Conservation (phyloP, 1,139 yeast genomes). For the Saccharomycopsis hybrid region DNA sequence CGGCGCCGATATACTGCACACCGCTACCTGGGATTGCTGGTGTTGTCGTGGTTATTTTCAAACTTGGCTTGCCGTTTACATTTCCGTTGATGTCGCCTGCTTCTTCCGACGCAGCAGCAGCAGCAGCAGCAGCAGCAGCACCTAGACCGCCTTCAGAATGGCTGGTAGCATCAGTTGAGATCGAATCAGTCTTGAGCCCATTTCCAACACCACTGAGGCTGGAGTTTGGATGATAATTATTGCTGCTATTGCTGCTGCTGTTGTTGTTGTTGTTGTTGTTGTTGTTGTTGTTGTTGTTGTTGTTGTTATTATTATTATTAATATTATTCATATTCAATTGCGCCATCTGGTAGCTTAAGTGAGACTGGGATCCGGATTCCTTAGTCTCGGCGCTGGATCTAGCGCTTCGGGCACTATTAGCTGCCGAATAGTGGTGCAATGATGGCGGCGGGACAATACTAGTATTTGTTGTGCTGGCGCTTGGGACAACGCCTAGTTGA, state of each 20-base stretch:
- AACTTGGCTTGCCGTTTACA: constrained; percentile 21
- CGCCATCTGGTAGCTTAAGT: not conserved
- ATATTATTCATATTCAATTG: not conserved
- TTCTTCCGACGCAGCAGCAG: not conserved
- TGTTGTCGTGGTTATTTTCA: constrained; percentile 17
- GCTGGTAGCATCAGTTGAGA: constrained; percentile 16
- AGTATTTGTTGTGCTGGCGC: too few species aligned
- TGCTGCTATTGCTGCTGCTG: constrained; percentile 9
- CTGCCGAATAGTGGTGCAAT: too few species aligned
- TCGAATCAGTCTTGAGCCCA: constrained; percentile 13
- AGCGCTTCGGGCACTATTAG: too few species aligned
- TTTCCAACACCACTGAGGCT: constrained; percentile 12
- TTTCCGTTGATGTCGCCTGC: constrained; percentile 1
- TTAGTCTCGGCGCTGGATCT: not conserved
- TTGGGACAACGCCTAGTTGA: too few species aligned
- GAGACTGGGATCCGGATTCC: not conserved
- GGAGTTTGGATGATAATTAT: constrained; percentile 16
- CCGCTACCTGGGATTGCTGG: not conserved
- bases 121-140: not conserved
- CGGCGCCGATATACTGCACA: constrained; percentile 3
- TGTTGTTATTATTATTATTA: constrained; percentile 7
- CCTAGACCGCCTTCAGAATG: constrained; percentile 6
- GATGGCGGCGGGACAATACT: too few species aligned
- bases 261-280: constrained; percentile 16
- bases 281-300: constrained; percentile 8